phyloP scores from a whole-genome alignment of 768 basidiomycete species.

The Termitomyces sp. region DNA sequence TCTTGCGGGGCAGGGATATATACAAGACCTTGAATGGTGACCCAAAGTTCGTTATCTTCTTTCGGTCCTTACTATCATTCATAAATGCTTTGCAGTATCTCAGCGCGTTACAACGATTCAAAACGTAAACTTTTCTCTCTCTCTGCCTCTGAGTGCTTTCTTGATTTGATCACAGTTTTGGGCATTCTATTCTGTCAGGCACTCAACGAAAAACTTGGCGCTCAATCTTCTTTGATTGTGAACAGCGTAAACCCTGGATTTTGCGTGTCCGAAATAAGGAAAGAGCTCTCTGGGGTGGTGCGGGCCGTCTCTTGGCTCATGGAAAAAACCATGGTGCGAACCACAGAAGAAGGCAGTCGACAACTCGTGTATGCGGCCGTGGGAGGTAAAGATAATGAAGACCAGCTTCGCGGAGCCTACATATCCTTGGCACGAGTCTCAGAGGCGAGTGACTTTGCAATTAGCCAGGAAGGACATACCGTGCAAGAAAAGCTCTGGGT shows the following conservation, averaged over 20 bases:
- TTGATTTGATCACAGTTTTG: constrained; percentile 24
- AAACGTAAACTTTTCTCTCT: constrained; percentile 25
- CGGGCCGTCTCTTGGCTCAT: constrained; percentile 17
- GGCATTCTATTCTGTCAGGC: constrained; percentile 34
- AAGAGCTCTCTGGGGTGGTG: constrained; percentile 17
- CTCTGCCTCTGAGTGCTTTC: neutral
- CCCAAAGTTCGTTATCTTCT: constrained; percentile 8
- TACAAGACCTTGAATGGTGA: constrained; percentile 24
- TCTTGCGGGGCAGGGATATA: constrained; percentile 15
- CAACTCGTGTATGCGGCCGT: constrained; percentile 14
- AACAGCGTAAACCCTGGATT: constrained; percentile 37
- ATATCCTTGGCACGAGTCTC: constrained; percentile 7
- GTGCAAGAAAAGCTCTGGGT: constrained; percentile 15
- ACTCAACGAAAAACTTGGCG: constrained; percentile 24
- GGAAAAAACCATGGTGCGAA: constrained; percentile 25
- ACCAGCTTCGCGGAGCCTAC: constrained; percentile 13
- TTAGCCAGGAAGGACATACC: constrained; percentile 1
- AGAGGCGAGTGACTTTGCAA: constrained; percentile 12
- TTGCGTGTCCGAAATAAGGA: constrained; percentile 31
- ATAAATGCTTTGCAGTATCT: neutral
- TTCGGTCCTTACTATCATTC: neutral
- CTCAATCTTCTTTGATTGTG: constrained; percentile 24
- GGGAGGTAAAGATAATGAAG: constrained; percentile 6
- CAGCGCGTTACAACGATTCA: constrained; percentile 24
- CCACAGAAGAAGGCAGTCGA: constrained; percentile 13